Conservation (phyloP, 1,139 yeast genomes). For the Hyphopichia khmerensis region DNA sequence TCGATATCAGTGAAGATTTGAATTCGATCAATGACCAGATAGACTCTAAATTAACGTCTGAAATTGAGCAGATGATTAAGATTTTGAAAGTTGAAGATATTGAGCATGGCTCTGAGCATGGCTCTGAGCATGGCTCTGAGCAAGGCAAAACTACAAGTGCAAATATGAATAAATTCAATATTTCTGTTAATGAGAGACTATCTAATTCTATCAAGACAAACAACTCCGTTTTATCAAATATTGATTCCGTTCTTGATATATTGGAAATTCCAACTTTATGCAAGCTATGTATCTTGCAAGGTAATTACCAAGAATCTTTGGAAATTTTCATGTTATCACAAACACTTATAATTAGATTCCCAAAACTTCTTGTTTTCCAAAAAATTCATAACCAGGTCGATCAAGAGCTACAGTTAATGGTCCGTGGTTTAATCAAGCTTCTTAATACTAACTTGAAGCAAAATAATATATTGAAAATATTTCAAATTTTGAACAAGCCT, state of each 20-base stretch:
- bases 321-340: constrained; percentile 73
- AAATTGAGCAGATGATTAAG: constrained; percentile 20
- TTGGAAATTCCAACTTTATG: constrained; percentile 82
- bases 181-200: constrained; percentile 22
- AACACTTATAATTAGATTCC: constrained; percentile 67
- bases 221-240: constrained; percentile 52
- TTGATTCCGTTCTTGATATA: constrained; percentile 73
- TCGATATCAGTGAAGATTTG: constrained; percentile 36
- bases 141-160: not conserved
- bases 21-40: constrained; percentile 22
- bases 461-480: constrained; percentile 71
- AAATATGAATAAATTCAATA: constrained; percentile 9
- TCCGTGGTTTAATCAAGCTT: constrained; percentile 62
- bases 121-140: not conserved
- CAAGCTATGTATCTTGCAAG: constrained; percentile 78
- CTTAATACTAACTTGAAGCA: constrained; percentile 77
- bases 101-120: not conserved
- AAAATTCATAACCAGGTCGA: constrained; percentile 57
- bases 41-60: constrained; percentile 19
- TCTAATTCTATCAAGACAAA: constrained; percentile 22
- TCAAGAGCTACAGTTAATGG: constrained; percentile 61
- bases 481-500: constrained; percentile 71
- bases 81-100: constrained; percentile 6
- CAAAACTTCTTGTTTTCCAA: constrained; percentile 55
- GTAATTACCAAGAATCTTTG: constrained; percentile 86